Percentiles rank a stretch among this genome's conserved stretches.
These are phyloP conservation scores for Globisporangium spinosum DNA, from an alignment of 352 stramenopile genomes.

Conservation along the genomic window DNA sequence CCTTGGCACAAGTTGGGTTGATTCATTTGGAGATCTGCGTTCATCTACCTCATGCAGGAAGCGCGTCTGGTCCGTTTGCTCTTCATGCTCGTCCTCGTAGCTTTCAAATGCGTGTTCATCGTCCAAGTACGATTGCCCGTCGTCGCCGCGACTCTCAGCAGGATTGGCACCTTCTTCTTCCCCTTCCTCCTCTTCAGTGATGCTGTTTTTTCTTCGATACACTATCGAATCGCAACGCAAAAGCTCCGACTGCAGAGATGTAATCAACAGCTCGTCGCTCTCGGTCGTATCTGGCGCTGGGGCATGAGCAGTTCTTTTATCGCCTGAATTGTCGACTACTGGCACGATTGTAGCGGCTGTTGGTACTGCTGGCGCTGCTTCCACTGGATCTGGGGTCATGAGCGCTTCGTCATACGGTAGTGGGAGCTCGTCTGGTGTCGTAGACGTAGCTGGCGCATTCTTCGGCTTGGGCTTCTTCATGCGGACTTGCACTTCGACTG, in stretches of 20 bases:
- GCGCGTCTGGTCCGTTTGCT: neutral
- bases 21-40: neutral
- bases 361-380: neutral
- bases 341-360: too few relatives aligned
- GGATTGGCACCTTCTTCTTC: neutral
- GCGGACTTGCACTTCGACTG: slow-evolving; percentile 30
- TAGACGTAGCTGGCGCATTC: neutral
- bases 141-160: slow-evolving; percentile 12
- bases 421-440: slow-evolving; percentile 7
- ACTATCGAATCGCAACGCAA: neutral
- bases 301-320: too few relatives aligned
- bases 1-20: neutral
- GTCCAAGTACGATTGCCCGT: slow-evolving; percentile 26
- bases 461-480: slow-evolving; percentile 17
- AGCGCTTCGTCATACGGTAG: slow-evolving; percentile 43
- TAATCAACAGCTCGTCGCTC: neutral
- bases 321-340: neutral
- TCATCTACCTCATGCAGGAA: neutral
- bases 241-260: neutral
- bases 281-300: neutral
- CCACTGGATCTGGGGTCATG: slow-evolving; percentile 22
- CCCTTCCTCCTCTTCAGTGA: slow-evolving; percentile 10
- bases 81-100: slow-evolving; percentile 23
- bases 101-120: slow-evolving; percentile 37
- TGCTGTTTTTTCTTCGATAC: slow-evolving; percentile 8